A percentile compares a stretch with the other conserved stretches of the same genome.
Conservation (phyloP, 257 asterid species). For the Solanum bukasovii region DNA sequence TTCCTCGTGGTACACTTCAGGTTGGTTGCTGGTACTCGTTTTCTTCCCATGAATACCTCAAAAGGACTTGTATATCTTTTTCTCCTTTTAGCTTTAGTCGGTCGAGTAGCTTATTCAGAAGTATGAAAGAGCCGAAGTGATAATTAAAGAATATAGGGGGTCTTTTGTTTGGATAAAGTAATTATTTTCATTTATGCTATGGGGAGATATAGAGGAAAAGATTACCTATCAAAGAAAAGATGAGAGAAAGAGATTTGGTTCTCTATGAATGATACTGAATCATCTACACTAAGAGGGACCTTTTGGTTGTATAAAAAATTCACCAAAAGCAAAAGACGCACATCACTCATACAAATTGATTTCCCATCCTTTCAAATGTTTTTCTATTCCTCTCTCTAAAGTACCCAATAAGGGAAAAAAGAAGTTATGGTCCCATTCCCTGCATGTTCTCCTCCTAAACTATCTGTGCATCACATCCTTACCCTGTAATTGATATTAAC, state of each 20-base stretch:
- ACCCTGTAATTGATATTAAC: neutral
- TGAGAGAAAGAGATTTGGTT: neutral
- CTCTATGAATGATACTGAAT: neutral
- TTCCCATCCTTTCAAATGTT: neutral
- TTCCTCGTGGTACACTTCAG: slow-evolving; percentile 99
- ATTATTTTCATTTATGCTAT: neutral
- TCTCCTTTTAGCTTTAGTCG: neutral
- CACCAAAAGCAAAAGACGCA: neutral
- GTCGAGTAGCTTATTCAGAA: neutral
- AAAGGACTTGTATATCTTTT: neutral
- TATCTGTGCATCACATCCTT: neutral
- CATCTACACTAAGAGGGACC: neutral
- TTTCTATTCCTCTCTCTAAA: neutral
- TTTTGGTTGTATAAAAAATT: neutral
- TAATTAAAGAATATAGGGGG: neutral
- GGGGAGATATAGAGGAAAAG: neutral
- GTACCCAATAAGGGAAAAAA: neutral
- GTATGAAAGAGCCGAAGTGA: neutral
- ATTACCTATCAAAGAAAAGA: neutral
- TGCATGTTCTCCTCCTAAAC: neutral
- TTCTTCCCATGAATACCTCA: neutral
- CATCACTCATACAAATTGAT: neutral
- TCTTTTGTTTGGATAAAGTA: neutral
- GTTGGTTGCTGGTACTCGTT: slow-evolving; percentile 34
- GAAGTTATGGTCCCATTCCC: neutral